Percentiles rank a stretch among this genome's conserved stretches.
Evolutionary conservation across 176 grass and related monocot species (phyloP).

Genomic region (Carex pumila): DNA sequence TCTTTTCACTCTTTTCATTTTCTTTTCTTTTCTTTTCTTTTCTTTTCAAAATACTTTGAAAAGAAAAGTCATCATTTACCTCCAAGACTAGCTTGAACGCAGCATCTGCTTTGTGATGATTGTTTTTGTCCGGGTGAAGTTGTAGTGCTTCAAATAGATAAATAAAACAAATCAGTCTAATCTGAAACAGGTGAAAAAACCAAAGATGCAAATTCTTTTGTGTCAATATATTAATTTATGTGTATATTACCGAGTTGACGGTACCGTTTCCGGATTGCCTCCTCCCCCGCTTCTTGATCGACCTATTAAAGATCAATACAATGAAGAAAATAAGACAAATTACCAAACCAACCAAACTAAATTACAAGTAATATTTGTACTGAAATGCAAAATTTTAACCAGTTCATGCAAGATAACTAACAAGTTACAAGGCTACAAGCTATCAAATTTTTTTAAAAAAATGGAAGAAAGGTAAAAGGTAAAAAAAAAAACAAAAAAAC

Average conservation of each 20-base stretch:
- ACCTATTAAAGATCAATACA: constrained; percentile 33
- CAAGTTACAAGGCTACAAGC: background rate
- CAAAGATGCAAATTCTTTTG: background rate
- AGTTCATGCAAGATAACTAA: background rate
- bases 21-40: background rate
- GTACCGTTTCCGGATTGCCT: constrained; percentile 49
- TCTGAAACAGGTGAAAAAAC: background rate
- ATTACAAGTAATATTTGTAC: background rate
- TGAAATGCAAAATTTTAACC: background rate
- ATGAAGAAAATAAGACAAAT: background rate
- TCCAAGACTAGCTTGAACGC: constrained; percentile 93
- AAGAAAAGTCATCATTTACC: constrained; percentile 24
- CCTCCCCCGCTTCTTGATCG: constrained; percentile 42
- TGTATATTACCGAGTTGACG: constrained; percentile 58
- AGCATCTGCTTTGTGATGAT: constrained; percentile 69
- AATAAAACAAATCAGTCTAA: background rate
- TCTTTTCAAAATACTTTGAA: background rate
- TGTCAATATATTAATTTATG: background rate
- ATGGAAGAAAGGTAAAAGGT: background rate
- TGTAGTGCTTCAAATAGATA: constrained; percentile 51
- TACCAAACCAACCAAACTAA: background rate
- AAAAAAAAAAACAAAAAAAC: background rate
- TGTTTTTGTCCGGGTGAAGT: constrained; percentile 98
- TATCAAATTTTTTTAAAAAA: background rate
- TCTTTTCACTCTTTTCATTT: background rate